Evolutionary conservation across 2,329 filamentous ascomycete species (phyloP).

Genomic region (Lojkania enalia): DNA sequence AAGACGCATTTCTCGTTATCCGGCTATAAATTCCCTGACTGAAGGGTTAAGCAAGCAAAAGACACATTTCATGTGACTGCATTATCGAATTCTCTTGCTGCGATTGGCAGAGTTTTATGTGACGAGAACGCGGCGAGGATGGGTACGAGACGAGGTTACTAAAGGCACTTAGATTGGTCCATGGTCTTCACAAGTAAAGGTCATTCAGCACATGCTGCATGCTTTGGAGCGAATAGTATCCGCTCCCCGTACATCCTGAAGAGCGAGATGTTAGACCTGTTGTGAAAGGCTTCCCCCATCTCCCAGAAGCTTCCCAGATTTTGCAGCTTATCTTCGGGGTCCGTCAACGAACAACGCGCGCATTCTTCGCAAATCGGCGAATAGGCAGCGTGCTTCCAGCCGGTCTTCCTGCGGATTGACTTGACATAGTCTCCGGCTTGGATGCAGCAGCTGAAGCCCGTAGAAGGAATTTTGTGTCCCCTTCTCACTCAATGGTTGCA

Average conservation of each 20-base stretch:
- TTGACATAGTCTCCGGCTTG: conserved; percentile 9
- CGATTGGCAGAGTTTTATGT: conserved; percentile 29
- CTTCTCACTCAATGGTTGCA: too few species aligned
- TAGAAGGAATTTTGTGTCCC: conserved; percentile 6
- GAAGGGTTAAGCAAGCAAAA: too few species aligned
- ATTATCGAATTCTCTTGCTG: conserved; percentile 4
- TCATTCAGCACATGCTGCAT: conserved; percentile 11
- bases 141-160: conserved; percentile 17
- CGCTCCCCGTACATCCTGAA: conserved; percentile 8
- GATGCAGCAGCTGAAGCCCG: conserved; percentile 19
- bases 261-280: conserved; percentile 1
- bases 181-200: conserved; percentile 9
- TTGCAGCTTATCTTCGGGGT: conserved; percentile 13
- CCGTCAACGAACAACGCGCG: conserved; percentile 15
- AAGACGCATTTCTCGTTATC: too few species aligned
- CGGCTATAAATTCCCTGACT: too few species aligned
- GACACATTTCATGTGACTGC: neutral
- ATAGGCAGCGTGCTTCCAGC: conserved; percentile 9
- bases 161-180: conserved; percentile 20
- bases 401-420: conserved; percentile 11
- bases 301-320: neutral
- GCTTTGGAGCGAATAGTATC: conserved; percentile 10
- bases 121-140: conserved; percentile 19
- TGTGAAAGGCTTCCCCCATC: conserved; percentile 7
- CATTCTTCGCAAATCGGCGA: conserved; percentile 16